These are phyloP conservation scores for Ophiostoma populinum DNA, from an alignment of 2,329 filamentous ascomycete species.

Conservation along the genomic window DNA sequence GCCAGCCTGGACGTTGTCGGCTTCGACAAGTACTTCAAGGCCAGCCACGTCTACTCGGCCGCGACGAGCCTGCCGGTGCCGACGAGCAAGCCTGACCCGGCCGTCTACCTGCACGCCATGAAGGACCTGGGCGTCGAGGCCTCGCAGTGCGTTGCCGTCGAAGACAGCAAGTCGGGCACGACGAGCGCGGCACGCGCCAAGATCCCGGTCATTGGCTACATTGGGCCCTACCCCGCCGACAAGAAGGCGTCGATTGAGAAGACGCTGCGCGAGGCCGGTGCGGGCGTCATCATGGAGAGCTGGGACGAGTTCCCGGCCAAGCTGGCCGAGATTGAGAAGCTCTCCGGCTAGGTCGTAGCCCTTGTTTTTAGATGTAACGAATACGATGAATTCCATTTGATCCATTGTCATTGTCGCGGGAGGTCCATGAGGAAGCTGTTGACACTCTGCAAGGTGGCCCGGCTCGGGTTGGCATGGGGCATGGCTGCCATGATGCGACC, in stretches of 20 bases:
- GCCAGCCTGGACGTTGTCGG: constrained; percentile 65
- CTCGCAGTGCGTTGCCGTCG: constrained; percentile 60
- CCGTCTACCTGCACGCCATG: constrained; percentile 68
- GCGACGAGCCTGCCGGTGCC: constrained; percentile 61
- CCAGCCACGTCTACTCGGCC: constrained; percentile 62
- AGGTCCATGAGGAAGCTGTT: constrained; percentile 73
- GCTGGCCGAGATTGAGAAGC: constrained; percentile 29
- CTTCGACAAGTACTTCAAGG: constrained; percentile 62
- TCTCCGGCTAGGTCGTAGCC: constrained; percentile 6
- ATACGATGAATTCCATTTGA: background rate
- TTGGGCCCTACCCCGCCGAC: constrained; percentile 53
- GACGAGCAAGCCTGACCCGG: constrained; percentile 82
- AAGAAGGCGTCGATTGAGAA: constrained; percentile 49
- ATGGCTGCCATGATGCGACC: constrained; percentile 68
- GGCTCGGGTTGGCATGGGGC: constrained; percentile 66
- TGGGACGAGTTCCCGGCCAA: constrained; percentile 37
- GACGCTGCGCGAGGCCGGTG: constrained; percentile 42
- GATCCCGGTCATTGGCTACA: constrained; percentile 71
- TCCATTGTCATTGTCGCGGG: constrained; percentile 10
- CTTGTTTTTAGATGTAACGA: background rate
- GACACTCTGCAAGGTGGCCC: constrained; percentile 75
- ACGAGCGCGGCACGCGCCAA: constrained; percentile 55
- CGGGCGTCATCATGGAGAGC: constrained; percentile 41
- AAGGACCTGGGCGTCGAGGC: constrained; percentile 54
- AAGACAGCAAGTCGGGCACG: constrained; percentile 78